Evolutionary conservation across 257 asterid genomes (phyloP).

Genomic region (Solanum phureja): DNA sequence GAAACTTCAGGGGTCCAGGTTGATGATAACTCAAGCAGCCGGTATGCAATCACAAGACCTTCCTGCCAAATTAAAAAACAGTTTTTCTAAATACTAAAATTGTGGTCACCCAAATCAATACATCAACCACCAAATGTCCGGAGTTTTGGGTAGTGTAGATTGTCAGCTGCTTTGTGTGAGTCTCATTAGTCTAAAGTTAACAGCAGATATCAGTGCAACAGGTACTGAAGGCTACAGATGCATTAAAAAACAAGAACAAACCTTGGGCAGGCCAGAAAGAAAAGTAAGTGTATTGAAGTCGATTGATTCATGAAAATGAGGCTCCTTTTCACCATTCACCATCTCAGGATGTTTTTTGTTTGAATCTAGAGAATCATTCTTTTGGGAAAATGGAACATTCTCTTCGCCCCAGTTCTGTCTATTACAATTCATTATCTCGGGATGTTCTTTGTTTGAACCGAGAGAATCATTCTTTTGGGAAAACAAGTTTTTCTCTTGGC

Average conservation of each 20-base stretch:
- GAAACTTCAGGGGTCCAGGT: slow-evolving; percentile 92
- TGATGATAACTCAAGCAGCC: slow-evolving; percentile 76
- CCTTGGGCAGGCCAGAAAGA: slow-evolving; percentile 64
- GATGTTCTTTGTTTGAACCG: slow-evolving; percentile 12
- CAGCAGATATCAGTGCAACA: neutral
- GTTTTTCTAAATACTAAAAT: neutral
- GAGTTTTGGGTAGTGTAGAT: neutral
- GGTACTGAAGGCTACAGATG: neutral
- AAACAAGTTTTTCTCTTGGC: slow-evolving; percentile 28
- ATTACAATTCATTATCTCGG: slow-evolving; percentile 12
- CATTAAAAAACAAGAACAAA: slow-evolving; percentile 15
- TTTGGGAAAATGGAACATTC: neutral
- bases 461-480: neutral
- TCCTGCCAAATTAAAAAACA: slow-evolving; percentile 32
- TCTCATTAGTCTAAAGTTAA: neutral
- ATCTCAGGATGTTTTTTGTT: slow-evolving; percentile 22
- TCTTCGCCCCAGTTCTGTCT: neutral
- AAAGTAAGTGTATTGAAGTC: slow-evolving; percentile 70
- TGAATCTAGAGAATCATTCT: slow-evolving; percentile 4
- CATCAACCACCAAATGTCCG: neutral
- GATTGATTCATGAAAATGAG: slow-evolving; percentile 14
- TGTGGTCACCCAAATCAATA: neutral
- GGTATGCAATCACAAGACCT: slow-evolving; percentile 82
- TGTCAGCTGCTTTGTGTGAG: neutral
- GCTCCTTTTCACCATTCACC: slow-evolving; percentile 19